These are phyloP conservation scores for Craterostigma plantagineum DNA, from an alignment of 257 asterid genomes.

Conservation along the genomic window DNA sequence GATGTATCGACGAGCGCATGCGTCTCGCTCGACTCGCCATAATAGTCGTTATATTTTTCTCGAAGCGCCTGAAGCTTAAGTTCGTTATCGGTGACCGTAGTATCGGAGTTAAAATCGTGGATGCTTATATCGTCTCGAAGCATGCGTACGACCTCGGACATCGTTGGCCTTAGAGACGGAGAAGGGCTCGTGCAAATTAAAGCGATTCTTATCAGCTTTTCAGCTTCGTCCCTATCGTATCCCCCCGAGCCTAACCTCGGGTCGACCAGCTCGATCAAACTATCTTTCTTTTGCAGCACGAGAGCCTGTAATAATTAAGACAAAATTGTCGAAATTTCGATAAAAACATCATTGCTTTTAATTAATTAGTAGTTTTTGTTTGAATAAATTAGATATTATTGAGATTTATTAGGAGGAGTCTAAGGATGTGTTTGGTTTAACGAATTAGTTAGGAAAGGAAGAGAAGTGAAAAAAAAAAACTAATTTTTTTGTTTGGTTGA, in stretches of 20 bases:
- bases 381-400: too few species aligned
- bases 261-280: conserved; percentile 60
- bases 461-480: too few species aligned
- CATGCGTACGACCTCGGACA: conserved; percentile 93
- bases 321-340: too few species aligned
- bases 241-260: conserved; percentile 51
- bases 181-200: conserved; percentile 71
- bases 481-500: too few species aligned
- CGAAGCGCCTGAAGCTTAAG: conserved; percentile 57
- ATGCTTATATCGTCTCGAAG: conserved; percentile 46
- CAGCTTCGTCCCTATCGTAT: conserved; percentile 42
- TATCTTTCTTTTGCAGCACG: conserved; percentile 66
- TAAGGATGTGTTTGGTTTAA: too few species aligned
- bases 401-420: too few species aligned
- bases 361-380: too few species aligned
- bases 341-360: too few species aligned
- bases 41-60: conserved; percentile 11
- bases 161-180: conserved; percentile 67
- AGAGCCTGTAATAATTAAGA: conserved; percentile 46
- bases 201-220: conserved; percentile 51
- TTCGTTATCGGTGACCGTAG: conserved; percentile 39
- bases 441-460: too few species aligned
- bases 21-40: too few species aligned
- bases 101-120: conserved; percentile 20
- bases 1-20: too few species aligned